Evolutionary conservation across 345 rosid genomes (phyloP), one percentile per base, ranked within the genome.

Genomic region (Pistacia atlantica): DNA sequence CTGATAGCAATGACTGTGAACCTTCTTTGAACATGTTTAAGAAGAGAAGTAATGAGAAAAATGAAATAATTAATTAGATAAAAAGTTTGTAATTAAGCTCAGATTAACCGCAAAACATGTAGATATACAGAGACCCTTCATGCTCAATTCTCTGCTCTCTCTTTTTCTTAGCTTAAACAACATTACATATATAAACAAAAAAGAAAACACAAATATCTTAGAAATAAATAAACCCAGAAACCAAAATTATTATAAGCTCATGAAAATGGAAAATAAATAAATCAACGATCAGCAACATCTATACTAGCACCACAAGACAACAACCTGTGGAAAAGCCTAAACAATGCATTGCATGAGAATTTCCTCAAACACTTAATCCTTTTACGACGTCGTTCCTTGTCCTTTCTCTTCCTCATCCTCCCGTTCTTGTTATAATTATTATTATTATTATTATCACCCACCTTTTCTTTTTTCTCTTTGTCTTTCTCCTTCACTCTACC

Each of bases 271-370:
- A 28, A 59, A 52, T 17, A 48, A 46, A 13, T 18, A 17, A 56
- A 49, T 31, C 49, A 45, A 10, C 67, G 82, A 56, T 89, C 90
- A 45, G 76, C 85, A 52, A 85, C 92, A 75, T 89, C 91, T 25
- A 90, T 83, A 38, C 79, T 86, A 56, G 90, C 82, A 69, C 89
- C 72, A 77, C 90, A 90, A 56, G 90, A 85, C 71, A 89, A 70
- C 83, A 90, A 71, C 82, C 84, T 80, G 75, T 68, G 86, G 55
- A 89, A 86, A 62, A 90, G 75, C 77, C 87, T 83, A 52, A 80
- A 77, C 80, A 88, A 52, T n/a, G 88, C 85, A 52, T 52, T 37
- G 79, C 90, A 85, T 42, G 93, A 90, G 37, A 86, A 74, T 77
- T 81, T 90, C 84, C 86, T 88, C 81, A 65, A 79, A 45, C 90